A percentile compares a stretch with the other conserved stretches of the same genome.
phyloP scores from a whole-genome alignment of 31 red algal genomes.

The Pterothamnion heteromorphum region DNA sequence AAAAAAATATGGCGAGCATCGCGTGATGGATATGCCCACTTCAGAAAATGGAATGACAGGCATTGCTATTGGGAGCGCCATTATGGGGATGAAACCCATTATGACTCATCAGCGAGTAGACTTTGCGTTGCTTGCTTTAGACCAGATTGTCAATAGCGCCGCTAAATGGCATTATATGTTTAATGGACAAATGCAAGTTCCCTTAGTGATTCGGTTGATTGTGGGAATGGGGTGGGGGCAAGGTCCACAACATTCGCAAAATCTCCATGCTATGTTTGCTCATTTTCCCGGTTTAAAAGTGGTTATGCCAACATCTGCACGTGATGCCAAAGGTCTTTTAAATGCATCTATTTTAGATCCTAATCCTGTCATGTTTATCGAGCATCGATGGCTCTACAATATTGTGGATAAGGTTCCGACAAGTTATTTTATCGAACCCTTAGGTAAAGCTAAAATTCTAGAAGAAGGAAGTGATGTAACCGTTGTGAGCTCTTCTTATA shows the following conservation, averaged over 20 bases:
- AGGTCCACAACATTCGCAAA: slow-evolving; percentile 74
- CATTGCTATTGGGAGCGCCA: neutral
- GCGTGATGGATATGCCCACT: neutral
- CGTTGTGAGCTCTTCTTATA: neutral
- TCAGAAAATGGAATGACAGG: neutral
- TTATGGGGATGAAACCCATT: slow-evolving; percentile 5
- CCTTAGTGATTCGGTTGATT: slow-evolving; percentile 57
- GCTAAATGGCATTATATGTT: neutral
- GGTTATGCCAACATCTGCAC: slow-evolving; percentile 62
- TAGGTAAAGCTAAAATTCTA: neutral
- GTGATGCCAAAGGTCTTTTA: slow-evolving; percentile 68
- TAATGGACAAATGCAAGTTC: slow-evolving; percentile 33
- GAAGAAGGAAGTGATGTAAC: neutral
- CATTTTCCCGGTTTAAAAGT: slow-evolving; percentile 81
- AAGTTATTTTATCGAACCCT: too few relatives aligned
- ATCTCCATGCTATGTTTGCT: slow-evolving; percentile 61
- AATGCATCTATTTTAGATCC: slow-evolving; percentile 55
- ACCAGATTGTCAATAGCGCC: neutral
- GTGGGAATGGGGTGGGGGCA: slow-evolving; percentile 68
- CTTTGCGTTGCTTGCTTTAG: neutral
- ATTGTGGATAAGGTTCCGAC: slow-evolving; percentile 55
- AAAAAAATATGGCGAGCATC: neutral
- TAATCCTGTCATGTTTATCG: slow-evolving; percentile 80
- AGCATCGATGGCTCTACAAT: slow-evolving; percentile 68
- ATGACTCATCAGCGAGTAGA: neutral